A percentile compares a stretch with the other conserved stretches of the same genome.
These are phyloP conservation scores for Vitis hybrid DNA, from an alignment of 177 flowering plant genomes.

Conservation along the genomic window DNA sequence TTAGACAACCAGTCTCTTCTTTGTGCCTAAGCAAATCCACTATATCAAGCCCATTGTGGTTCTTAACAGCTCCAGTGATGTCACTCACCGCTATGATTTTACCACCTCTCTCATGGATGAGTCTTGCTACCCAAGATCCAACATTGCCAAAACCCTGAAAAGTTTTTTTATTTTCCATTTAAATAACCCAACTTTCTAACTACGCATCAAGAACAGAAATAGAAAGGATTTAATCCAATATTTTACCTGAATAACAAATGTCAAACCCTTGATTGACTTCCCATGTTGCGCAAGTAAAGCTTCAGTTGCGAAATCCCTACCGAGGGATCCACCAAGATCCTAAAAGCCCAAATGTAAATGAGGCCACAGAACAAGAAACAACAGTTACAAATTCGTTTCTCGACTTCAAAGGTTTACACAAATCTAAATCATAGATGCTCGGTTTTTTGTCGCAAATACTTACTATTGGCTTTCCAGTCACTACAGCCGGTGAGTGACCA, in stretches of 20 bases:
- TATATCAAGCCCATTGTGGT: slow-evolving; percentile 62
- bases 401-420: neutral
- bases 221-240: neutral
- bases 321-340: slow-evolving; percentile 84
- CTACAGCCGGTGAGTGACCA: too few species aligned
- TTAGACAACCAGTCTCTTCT: too few species aligned
- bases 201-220: neutral
- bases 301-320: slow-evolving; percentile 73
- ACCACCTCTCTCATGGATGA: slow-evolving; percentile 74
- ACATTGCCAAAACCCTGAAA: slow-evolving; percentile 83
- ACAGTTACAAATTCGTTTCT: neutral
- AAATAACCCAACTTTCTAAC: neutral
- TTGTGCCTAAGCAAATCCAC: slow-evolving; percentile 52
- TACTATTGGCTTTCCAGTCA: too few species aligned
- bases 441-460: too few species aligned
- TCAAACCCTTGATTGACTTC: slow-evolving; percentile 50
- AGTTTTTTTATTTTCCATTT: neutral
- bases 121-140: slow-evolving; percentile 79
- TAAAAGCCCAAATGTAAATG: slow-evolving; percentile 16
- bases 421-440: neutral
- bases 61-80: slow-evolving; percentile 66
- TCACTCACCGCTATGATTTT: slow-evolving; percentile 76
- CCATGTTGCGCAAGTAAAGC: slow-evolving; percentile 77
- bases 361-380: neutral
- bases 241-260: slow-evolving; percentile 68